Base-by-base conservation (phyloP, 371 early-diverging fungal species). In the Haplosporangium sp. region DNA sequence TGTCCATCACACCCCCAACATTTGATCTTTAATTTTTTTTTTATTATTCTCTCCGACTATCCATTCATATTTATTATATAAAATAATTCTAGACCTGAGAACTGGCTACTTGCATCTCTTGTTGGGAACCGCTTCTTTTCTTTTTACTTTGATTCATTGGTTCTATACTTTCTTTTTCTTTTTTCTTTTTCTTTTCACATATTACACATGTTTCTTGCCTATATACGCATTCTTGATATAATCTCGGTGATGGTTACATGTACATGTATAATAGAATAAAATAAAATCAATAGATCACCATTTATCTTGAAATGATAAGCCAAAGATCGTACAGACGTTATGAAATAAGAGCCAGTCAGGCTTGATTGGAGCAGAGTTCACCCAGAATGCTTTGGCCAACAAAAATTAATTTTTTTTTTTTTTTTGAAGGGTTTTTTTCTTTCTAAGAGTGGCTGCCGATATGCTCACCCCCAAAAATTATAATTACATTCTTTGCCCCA, bases 351-450 rank as follows among this genome's bases (percentile, higher is more conserved):
- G 50, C 50, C 50, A 15, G 50, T n/a, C n/a, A 15, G 17, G n/a
- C 50, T 50, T 15, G n/a, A 42, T 27, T 61, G 27, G 27, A 44
- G 15, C 9, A 61, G 13, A 15, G 44, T 13, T 44, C 42, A 20
- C 40, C 19, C n/a, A 50, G 13, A 61, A 61, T 42, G 61, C 61
- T 61, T 61, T 61, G 61, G 27, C 61, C 61, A 61, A 61, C 61
- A 61, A 61, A 61, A 61, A 61, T 8, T 9, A 35, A 60, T 40
- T 9, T 27, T 34, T 34, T 9, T 20, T 34, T 7, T 15, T 55
- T 55, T n/a, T n/a, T n/a, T n/a, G n/a, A n/a, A n/a, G n/a, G n/a
- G n/a, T 9, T 27, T 34, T 34, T 9, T 20, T 34, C 20, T 15
- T 55, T 55, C 55, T 11, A 35, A 55, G 15, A 9, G 55, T 55